Conservation (phyloP, 2,329 filamentous ascomycete species). For the Rutstroemia sp. region DNA sequence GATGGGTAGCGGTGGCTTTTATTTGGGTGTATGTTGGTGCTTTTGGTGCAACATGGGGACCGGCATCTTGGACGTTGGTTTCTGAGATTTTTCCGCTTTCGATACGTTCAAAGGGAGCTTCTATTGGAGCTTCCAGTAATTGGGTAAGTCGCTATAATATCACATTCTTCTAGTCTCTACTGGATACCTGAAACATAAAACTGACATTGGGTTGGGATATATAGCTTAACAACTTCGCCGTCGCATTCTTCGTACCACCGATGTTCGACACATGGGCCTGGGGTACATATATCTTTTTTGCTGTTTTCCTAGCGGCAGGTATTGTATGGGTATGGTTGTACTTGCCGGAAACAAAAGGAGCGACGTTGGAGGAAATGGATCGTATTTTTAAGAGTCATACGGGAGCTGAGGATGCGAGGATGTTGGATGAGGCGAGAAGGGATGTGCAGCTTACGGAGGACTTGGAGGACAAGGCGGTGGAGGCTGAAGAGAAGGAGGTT, state of each 20-base stretch:
- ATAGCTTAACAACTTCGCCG: no score
- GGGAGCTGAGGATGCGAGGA: background rate
- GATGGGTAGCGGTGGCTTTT: conserved; percentile 33
- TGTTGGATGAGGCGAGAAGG: background rate
- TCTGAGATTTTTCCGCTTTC: conserved; percentile 33
- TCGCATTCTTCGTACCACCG: no score
- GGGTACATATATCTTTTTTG: no score
- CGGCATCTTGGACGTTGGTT: conserved; percentile 29
- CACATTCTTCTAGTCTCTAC: no score
- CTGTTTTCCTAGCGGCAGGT: no score
- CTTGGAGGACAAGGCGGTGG: no score
- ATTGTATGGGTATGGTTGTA: conserved; percentile 39
- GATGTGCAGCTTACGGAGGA: background rate
- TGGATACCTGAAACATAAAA: no score
- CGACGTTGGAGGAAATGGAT: conserved; percentile 48
- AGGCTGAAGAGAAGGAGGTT: no score
- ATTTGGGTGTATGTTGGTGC: conserved; percentile 28
- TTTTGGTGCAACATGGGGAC: conserved; percentile 30
- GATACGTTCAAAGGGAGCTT: conserved; percentile 33
- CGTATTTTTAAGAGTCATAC: conserved; percentile 38
- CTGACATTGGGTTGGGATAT: no score
- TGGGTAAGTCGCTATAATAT: conserved; percentile 36
- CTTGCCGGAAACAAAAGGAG: conserved; percentile 47
- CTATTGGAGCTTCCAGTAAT: conserved; percentile 37
- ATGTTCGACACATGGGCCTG: no score